Conservation (phyloP, 2,329 filamentous ascomycete species). For the Plenodomus biglobosus region DNA sequence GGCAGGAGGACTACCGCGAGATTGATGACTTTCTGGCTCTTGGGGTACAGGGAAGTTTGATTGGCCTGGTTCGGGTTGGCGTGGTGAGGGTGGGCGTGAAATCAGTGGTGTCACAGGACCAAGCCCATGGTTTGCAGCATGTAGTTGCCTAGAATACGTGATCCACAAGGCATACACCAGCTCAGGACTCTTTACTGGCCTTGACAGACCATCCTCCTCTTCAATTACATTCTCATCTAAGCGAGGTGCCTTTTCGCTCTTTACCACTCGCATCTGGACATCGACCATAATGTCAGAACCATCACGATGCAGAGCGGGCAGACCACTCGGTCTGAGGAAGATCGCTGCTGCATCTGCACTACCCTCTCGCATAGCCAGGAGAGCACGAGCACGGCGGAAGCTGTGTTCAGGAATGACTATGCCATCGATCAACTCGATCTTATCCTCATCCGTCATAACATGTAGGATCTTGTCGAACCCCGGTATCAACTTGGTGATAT, state of each 20-base stretch:
- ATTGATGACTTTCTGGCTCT: slow-evolving; percentile 38
- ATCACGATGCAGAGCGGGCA: slow-evolving; percentile 85
- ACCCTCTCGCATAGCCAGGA: slow-evolving; percentile 80
- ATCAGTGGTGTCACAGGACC: slow-evolving; percentile 65
- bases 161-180: slow-evolving; percentile 96
- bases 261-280: slow-evolving; percentile 93
- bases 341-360: slow-evolving; percentile 72
- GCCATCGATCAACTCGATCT: slow-evolving; percentile 81
- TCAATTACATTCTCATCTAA: slow-evolving; percentile 65
- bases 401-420: slow-evolving; percentile 96
- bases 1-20: slow-evolving; percentile 41
- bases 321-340: slow-evolving; percentile 80
- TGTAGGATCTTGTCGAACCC: slow-evolving; percentile 82
- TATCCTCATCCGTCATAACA: slow-evolving; percentile 83
- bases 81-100: slow-evolving; percentile 71
- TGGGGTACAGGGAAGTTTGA: slow-evolving; percentile 48
- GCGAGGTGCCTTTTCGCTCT: slow-evolving; percentile 64
- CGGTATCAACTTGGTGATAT: slow-evolving; percentile 79
- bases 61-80: slow-evolving; percentile 77
- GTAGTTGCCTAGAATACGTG: slow-evolving; percentile 90
- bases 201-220: slow-evolving; percentile 53
- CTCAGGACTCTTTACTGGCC: slow-evolving; percentile 59
- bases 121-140: slow-evolving; percentile 67
- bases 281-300: slow-evolving; percentile 92
- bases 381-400: slow-evolving; percentile 83